These are phyloP conservation scores for Truncatella angustata DNA, from an alignment of 2,329 filamentous ascomycete genomes.

Conservation along the genomic window DNA sequence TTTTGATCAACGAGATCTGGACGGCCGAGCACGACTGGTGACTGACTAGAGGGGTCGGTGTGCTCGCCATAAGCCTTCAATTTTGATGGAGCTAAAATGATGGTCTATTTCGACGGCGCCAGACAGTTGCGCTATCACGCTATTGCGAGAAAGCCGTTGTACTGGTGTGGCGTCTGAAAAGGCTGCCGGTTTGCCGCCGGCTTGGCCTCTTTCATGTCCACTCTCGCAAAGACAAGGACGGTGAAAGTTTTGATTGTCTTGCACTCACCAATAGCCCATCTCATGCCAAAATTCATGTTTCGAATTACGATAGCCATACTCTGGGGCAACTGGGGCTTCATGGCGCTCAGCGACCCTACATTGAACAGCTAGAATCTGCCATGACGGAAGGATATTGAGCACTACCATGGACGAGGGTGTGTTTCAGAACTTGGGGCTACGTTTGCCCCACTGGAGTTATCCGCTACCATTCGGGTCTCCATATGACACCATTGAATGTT, in stretches of 20 bases:
- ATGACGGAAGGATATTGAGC: not conserved
- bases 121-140: not conserved
- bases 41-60: not conserved
- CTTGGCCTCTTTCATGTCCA: not conserved
- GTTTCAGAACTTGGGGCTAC: slow-evolving; percentile 6
- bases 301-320: not conserved
- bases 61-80: not conserved
- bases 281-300: not conserved
- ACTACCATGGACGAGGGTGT: slow-evolving; percentile 5
- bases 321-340: not conserved
- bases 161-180: no score
- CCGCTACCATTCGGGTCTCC: not conserved
- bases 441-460: not conserved
- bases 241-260: not conserved
- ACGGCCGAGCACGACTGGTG: not conserved
- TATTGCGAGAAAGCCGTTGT: not conserved
- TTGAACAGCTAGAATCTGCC: not conserved
- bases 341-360: not conserved
- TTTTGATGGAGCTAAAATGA: not conserved
- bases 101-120: not conserved
- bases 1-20: not conserved
- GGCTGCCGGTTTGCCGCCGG: not conserved
- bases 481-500: no score
- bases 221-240: not conserved
- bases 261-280: not conserved